phyloP scores from a whole-genome alignment of 2,329 filamentous ascomycete species.

The Paecilomyces sp. region DNA sequence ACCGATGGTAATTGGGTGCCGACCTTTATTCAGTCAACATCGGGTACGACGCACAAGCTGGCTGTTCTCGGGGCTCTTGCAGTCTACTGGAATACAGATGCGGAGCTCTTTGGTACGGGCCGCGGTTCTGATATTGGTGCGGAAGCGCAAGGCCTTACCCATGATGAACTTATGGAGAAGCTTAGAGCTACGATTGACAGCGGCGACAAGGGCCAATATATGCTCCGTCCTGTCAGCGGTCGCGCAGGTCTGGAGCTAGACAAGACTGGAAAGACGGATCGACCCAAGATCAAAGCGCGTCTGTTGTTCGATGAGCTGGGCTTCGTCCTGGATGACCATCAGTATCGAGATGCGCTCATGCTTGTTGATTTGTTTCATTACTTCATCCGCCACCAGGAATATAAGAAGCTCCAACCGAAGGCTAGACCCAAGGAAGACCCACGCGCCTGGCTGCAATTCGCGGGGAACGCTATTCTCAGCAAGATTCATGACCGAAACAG shows the following conservation, averaged over 20 bases:
- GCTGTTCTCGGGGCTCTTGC: slow-evolving; percentile 84
- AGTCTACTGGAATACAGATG: slow-evolving; percentile 97
- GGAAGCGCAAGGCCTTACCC: slow-evolving; percentile 53
- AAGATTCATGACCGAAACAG: slow-evolving; percentile 95
- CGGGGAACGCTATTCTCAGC: slow-evolving; percentile 76
- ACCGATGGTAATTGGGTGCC: slow-evolving; percentile 93
- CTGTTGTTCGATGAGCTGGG: slow-evolving; percentile 95
- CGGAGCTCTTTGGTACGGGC: slow-evolving; percentile 72
- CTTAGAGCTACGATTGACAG: slow-evolving; percentile 76
- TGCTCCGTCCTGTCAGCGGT: slow-evolving; percentile 90
- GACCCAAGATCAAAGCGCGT: slow-evolving; percentile 82
- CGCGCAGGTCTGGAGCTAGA: slow-evolving; percentile 92
- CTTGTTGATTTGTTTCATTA: slow-evolving; percentile 98
- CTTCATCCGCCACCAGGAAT: slow-evolving; percentile 95
- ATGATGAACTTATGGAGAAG: slow-evolving; percentile 68
- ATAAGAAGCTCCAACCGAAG: slow-evolving; percentile 86
- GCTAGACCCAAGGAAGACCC: slow-evolving; percentile 80
- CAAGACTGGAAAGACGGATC: slow-evolving; percentile 74
- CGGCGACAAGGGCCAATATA: slow-evolving; percentile 78
- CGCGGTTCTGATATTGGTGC: slow-evolving; percentile 59
- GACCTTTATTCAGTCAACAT: slow-evolving; percentile 87
- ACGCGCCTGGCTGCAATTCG: slow-evolving; percentile 85
- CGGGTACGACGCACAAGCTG: slow-evolving; percentile 81
- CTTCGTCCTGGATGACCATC: slow-evolving; percentile 92
- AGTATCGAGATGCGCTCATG: slow-evolving; percentile 96